phyloP scores from a whole-genome alignment of 108 stramenopile species.

The Pinguiococcus pyrenoidosus region DNA sequence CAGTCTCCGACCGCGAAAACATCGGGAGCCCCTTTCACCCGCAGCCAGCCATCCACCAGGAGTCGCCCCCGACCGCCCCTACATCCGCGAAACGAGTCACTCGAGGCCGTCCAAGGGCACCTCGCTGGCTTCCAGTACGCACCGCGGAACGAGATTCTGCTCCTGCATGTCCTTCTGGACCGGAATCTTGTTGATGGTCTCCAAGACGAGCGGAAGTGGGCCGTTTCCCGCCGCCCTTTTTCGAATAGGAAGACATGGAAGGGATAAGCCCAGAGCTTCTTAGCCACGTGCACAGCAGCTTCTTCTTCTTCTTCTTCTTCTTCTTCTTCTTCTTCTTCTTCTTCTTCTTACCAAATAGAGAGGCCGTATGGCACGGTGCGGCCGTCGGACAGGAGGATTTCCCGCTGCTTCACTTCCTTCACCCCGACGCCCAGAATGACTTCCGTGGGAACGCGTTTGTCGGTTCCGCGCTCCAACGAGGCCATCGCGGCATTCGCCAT shows the following conservation, averaged over 20 bases:
- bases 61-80: conserved; percentile 63
- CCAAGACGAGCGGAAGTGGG: conserved; percentile 63
- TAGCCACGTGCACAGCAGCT: no score
- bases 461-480: no score
- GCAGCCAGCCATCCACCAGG: conserved; percentile 73
- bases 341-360: conserved; percentile 83
- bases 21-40: conserved; percentile 60
- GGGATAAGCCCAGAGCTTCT: no score
- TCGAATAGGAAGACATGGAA: no score
- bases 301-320: no score
- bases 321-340: no score
- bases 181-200: conserved; percentile 18
- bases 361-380: conserved; percentile 61
- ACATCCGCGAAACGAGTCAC: no score
- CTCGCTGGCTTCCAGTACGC: no score
- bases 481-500: no score
- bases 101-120: no score
- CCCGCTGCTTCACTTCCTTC: conserved; percentile 61
- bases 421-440: conserved; percentile 63
- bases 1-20: conserved; percentile 82
- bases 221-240: conserved; percentile 94
- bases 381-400: conserved; percentile 58
- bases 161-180: conserved; percentile 18
- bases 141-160: no score
- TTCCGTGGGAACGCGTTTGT: no score